Base-by-base conservation (phyloP, 225 moss, liverwort and hornwort species). In the Climacium dendroides region DNA sequence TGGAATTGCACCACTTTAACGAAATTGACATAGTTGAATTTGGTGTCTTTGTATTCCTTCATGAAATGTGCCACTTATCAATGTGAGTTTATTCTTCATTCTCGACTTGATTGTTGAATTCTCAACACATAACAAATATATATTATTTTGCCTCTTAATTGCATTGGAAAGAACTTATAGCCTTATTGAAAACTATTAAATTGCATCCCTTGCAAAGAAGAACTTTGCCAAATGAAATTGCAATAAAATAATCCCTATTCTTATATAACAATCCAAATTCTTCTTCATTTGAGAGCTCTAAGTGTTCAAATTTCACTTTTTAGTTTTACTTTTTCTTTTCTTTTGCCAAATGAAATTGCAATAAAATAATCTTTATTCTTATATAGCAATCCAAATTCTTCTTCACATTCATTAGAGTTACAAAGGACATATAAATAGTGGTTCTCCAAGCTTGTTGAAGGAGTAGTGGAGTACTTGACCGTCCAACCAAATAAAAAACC, bases 361-460 rank as follows among this genome's bases (percentile, higher is more conserved):
- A n/a, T n/a, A n/a, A n/a, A n/a, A n/a, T n/a, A n/a, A n/a, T n/a
- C n/a, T n/a, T n/a, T n/a, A n/a, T n/a, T n/a, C n/a, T n/a, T n/a
- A n/a, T n/a, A n/a, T n/a, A n/a, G n/a, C n/a, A n/a, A n/a, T n/a
- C n/a, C n/a, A n/a, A n/a, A n/a, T n/a, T n/a, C n/a, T n/a, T 17
- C 10, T 64, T 34, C 1, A 34, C 64, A 9, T 9, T 19, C 34
- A 3, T 2, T 3, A 11, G 1, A 65, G 6, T 65, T 1, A 20
- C 12, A 4, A 0, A 66, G 1, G 22, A 22, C 37, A 22, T 0
- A 37, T 37, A 13, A 69, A 69, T 69, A 39, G 39, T 69, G 7
- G 24, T 13, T 39, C 13, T 67, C 0, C 0, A 1, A 23, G 7
- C 11, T 48, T 67, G 0, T 37, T 37, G 37, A 22, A 66, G 1